Base-by-base conservation (phyloP, 1,284 basidiomycete species). In the Trichosporon ovoides region DNA sequence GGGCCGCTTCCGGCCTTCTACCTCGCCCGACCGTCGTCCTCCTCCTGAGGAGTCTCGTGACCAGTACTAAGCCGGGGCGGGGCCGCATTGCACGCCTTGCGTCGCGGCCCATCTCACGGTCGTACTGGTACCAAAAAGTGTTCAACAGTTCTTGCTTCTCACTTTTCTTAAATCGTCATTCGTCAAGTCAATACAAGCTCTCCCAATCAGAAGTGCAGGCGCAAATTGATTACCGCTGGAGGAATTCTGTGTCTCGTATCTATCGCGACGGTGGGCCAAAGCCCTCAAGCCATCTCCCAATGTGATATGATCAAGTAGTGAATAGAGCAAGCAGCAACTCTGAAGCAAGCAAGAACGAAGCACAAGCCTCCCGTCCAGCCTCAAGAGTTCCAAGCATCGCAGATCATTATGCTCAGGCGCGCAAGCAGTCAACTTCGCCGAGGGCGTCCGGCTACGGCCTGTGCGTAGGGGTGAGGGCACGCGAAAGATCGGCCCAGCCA, bases 21-120 rank as follows among this genome's bases (percentile, higher is more conserved):
- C 52, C 19, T 72, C 72, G 16, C 70, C 71, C n/a, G 71, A 72
- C 48, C 70, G 70, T 24, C 66, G 72, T 24, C 56, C 66, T 11
- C 60, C 66, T 49, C 58, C 61, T 22, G 43, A 31, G 16, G 43
- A 48, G 24, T 48, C 43, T 13, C 43, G 43, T 31, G 43, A 48
- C 38, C 18, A 40, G 13, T 48, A 48, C 43, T 48, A 31, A 48
- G 24, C 9, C 14, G n/a, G 14, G 16, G 24, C 43, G 43, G 38
- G 28, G 7, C 24, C 7, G 4, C 43, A 28, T 22, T 28, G 16
- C 43, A 9, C n/a, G 16, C n/a, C 35, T 7, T n/a, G 22, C 43
- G 9, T n/a, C 16, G n/a, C 10, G 22, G 28, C 43, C 43, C 6
- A 6, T 16, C 22, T 22, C 38, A 43, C 20, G 20, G 19, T 11